Evolutionary conservation across 768 basidiomycete genomes (phyloP).

Genomic region (Tylopilus rubrobrunneus): DNA sequence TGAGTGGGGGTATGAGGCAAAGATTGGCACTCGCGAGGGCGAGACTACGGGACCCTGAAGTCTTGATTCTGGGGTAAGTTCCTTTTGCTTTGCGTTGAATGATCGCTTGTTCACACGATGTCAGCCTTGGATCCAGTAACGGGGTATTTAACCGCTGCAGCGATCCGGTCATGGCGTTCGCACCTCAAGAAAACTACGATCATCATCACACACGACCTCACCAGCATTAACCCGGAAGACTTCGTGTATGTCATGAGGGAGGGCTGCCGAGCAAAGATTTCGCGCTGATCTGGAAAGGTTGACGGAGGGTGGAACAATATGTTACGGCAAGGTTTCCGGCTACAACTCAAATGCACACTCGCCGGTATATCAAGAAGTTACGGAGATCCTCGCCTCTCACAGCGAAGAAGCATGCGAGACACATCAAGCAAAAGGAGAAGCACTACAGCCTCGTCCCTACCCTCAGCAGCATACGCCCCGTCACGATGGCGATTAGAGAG

Average conservation of each 20-base stretch:
- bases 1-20: constrained; percentile 93
- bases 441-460: constrained; percentile 42
- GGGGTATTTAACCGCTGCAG: constrained; percentile 80
- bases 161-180: constrained; percentile 54
- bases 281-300: constrained; percentile 62
- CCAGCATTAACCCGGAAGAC: constrained; percentile 68
- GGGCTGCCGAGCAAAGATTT: constrained; percentile 86
- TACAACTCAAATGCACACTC: constrained; percentile 32
- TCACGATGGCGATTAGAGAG: constrained; percentile 53
- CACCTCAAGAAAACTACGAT: constrained; percentile 57
- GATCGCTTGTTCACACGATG: neutral
- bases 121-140: constrained; percentile 85
- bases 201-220: constrained; percentile 88
- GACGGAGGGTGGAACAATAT: constrained; percentile 71
- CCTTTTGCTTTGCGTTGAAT: neutral
- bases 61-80: constrained; percentile 84
- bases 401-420: constrained; percentile 34
- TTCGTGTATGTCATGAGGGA: constrained; percentile 91
- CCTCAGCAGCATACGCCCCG: constrained; percentile 41
- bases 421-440: constrained; percentile 27
- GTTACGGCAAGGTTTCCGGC: constrained; percentile 55
- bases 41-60: constrained; percentile 76
- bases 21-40: constrained; percentile 87
- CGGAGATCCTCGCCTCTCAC: constrained; percentile 46
- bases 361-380: constrained; percentile 37